Evolutionary conservation across 495 filamentous ascomycete genomes (phyloP).

Genomic region (Xylaria bambusicola): DNA sequence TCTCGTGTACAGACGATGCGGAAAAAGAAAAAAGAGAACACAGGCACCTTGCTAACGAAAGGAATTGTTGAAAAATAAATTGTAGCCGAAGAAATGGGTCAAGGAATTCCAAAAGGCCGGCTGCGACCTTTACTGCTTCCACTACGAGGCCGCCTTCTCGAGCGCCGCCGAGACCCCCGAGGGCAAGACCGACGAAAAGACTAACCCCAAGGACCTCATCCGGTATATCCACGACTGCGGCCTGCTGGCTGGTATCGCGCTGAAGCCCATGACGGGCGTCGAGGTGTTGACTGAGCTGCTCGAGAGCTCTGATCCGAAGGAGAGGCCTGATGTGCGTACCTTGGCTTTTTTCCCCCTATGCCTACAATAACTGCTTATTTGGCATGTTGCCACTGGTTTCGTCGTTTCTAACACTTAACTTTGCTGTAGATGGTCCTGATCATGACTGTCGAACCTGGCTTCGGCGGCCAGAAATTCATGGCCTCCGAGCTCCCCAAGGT

Average conservation of each 20-base stretch:
- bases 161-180: conserved; percentile 80
- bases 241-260: conserved; percentile 90
- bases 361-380: not conserved
- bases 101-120: conserved; percentile 89
- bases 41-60: too few species aligned
- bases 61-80: too few species aligned
- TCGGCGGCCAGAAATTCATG: conserved; percentile 99
- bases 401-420: not conserved
- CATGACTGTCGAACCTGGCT: conserved; percentile 98
- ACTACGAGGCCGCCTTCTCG: conserved; percentile 96
- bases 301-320: conserved; percentile 66
- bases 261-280: conserved; percentile 89
- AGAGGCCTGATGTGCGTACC: conserved; percentile 82
- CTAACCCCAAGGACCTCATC: conserved; percentile 81
- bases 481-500: conserved; percentile 93
- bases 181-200: conserved; percentile 62
- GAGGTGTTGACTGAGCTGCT: conserved; percentile 91
- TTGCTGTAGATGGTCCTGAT: conserved; percentile 87
- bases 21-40: too few species aligned
- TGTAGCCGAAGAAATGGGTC: conserved; percentile 95
- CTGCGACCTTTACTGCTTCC: conserved; percentile 98
- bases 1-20: too few species aligned
- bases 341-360: not conserved
- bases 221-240: conserved; percentile 84
- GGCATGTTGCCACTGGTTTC: too few species aligned